Conservation (phyloP, 2,329 filamentous ascomycete species). For the Epichloe aotearoae region DNA sequence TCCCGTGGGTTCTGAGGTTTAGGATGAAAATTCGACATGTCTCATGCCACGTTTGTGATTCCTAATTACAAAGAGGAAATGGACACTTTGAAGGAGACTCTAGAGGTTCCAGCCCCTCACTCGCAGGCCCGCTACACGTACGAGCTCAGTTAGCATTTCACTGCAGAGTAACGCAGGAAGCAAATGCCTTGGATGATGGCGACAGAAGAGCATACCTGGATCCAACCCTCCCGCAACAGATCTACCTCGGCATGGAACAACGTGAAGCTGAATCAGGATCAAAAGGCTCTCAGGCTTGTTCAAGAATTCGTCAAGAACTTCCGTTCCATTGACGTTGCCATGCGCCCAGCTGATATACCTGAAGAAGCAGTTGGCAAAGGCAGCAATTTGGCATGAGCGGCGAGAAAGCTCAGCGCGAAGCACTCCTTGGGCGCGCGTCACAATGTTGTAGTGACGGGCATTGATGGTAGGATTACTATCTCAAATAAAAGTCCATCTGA, state of each 20-base stretch:
- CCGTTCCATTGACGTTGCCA: slow-evolving; percentile 51
- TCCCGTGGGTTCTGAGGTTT: too few species aligned
- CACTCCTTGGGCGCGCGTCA: slow-evolving; percentile 40
- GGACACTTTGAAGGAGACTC: slow-evolving; percentile 52
- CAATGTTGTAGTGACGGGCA: slow-evolving; percentile 56
- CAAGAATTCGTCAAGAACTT: slow-evolving; percentile 52
- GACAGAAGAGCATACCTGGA: background rate
- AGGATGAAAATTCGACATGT: too few species aligned
- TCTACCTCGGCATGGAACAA: slow-evolving; percentile 62
- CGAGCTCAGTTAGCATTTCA: slow-evolving; percentile 43
- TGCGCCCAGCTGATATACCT: slow-evolving; percentile 52
- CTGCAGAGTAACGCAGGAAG: background rate
- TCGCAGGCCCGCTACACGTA: slow-evolving; percentile 49
- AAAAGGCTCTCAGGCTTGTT: slow-evolving; percentile 52
- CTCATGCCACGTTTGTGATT: slow-evolving; percentile 46
- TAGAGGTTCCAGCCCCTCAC: slow-evolving; percentile 56
- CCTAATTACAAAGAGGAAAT: slow-evolving; percentile 65
- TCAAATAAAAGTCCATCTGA: background rate
- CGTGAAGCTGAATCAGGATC: slow-evolving; percentile 47
- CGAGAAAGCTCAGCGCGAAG: slow-evolving; percentile 48
- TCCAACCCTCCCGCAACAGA: slow-evolving; percentile 24
- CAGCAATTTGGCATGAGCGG: slow-evolving; percentile 61
- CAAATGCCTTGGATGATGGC: background rate
- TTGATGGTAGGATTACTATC: slow-evolving; percentile 46
- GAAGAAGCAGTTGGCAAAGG: slow-evolving; percentile 62